Base-by-base conservation (phyloP, 108 stramenopile species). In the Hondaea fermentalgiana region DNA sequence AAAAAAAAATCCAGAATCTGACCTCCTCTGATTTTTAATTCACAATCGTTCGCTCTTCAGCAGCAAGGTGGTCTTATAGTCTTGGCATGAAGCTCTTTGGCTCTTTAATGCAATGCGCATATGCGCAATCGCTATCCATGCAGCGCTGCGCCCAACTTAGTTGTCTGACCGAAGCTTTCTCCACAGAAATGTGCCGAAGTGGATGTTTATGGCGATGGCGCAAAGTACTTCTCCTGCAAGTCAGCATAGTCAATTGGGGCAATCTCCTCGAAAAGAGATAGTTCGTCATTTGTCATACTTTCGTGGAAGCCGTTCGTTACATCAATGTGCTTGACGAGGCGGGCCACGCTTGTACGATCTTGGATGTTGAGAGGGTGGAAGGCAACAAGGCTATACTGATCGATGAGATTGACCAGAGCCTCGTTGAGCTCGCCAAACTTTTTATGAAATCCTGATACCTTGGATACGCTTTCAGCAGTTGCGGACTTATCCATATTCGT, bases 321-420 rank as follows among this genome's bases (percentile, higher is more conserved):
- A 72, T 94, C 94, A 6, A 93, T 90, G 45, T 59, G 58, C 17
- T 91, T 87, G 29, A 94, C n/a, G n/a, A 94, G 89, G 4, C 91
- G 76, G 5, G 72, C 90, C 5, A 94, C 83, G 47, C 90, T 91
- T 8, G 91, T 88, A 4, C 60, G 88, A 71, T 94, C 94, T 72
- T 92, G 72, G 10, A 94, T 91, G 44, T 92, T 92, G 19, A 94
- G 87, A 3, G 93, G 88, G 23, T 71, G 55, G 72, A 92, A 94
- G 49, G 59, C 57, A 21, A 94, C 93, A 28, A 94, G 60, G 5
- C 72, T 60, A 60, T 72, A 94, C 60, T 93, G 92, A 17, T 93
- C 93, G n/a, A 94, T 60, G 10, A 94, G 44, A 16, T 92, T 93
- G 58, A 64, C 5, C 4, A 92, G 60, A 44, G 90, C 93, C 51